A percentile compares a stretch with the other conserved stretches of the same genome.
Conservation (phyloP, 805 yeast genomes). For the Spencermartinsiella europaea region DNA sequence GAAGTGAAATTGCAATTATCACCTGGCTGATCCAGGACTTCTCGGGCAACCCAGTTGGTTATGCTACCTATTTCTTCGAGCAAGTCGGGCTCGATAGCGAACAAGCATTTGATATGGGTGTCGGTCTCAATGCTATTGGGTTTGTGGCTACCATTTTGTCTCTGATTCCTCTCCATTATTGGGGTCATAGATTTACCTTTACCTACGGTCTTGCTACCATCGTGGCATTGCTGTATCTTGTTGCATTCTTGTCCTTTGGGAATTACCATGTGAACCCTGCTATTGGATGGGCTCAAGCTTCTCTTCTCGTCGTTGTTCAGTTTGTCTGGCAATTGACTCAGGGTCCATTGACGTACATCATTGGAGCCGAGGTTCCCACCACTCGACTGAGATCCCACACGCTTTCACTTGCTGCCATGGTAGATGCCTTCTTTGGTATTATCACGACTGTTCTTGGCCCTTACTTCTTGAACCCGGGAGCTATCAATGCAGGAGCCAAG, state of each 20-base stretch:
- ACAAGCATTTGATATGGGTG: slow-evolving; percentile 40
- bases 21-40: slow-evolving; percentile 34
- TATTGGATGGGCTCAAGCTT: slow-evolving; percentile 1
- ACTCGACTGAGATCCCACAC: slow-evolving; percentile 34
- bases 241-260: neutral
- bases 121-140: slow-evolving; percentile 5
- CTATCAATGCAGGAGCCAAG: slow-evolving; percentile 42
- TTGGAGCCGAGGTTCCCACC: slow-evolving; percentile 35
- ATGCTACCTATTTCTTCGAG: slow-evolving; percentile 41
- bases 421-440: slow-evolving; percentile 16
- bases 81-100: slow-evolving; percentile 34
- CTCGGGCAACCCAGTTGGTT: slow-evolving; percentile 32
- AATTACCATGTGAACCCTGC: neutral
- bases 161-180: neutral
- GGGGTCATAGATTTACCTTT: neutral
- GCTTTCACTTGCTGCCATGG: slow-evolving; percentile 35
- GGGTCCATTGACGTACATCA: neutral
- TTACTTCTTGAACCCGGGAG: slow-evolving; percentile 42
- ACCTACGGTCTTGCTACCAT: neutral
- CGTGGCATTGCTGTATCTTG: neutral
- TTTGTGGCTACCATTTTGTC: slow-evolving; percentile 1
- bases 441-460: slow-evolving; percentile 30
- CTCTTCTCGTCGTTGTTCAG: neutral
- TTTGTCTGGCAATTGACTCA: slow-evolving; percentile 2
- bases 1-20: slow-evolving; percentile 35